Evolutionary conservation across 139 green algal genomes (phyloP), one percentile per base, ranked within the genome.

Genomic region (Picochlorum costavermella): DNA sequence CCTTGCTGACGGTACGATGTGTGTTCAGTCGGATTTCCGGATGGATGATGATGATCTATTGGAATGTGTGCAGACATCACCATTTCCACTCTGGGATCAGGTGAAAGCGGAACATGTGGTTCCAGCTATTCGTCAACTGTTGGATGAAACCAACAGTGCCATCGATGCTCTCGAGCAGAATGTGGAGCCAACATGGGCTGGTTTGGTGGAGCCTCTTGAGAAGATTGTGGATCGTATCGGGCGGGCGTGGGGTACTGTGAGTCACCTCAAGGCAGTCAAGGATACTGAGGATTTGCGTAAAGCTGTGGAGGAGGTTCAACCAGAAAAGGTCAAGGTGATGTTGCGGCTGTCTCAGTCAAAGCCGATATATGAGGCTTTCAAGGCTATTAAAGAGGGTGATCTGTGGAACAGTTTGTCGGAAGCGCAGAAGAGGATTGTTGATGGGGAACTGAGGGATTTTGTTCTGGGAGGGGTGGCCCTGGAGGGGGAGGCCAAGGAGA

Each of bases 251-350:
- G 88, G 90, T 68, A 81, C 88, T 23, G 90, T 98, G 8, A 77
- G 55, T 29, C 92, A 98, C 75, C 85, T 98, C 20, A 98, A 98
- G 83, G 87, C 85, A 3, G 92, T 98, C 11, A 82, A 88, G 68
- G 92, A 98, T 83, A 90, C 63, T 8, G 74, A 90, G 49, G 89
- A 76, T 20, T 81, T 98, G 60, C 85, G 92, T 30, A 84, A 83
- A 59, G 92, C 92, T 2, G 86, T 96, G 3, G 92, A 98, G 69
- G 86, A 91, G 73, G 84, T 96, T 55, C 92, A 97, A 78, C 92
- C 92, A 5, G 87, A 96, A 73, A 82, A 80, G 23, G 92, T 98
- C 13, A 86, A 84, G 57, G 74, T 97, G 6, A 72, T 69, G 28
- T 84, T 96, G 61, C 75, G 89, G 14, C 71, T 98, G 30, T 76